Conservation (phyloP, 768 basidiomycete species). For the Mrakia gelida region DNA sequence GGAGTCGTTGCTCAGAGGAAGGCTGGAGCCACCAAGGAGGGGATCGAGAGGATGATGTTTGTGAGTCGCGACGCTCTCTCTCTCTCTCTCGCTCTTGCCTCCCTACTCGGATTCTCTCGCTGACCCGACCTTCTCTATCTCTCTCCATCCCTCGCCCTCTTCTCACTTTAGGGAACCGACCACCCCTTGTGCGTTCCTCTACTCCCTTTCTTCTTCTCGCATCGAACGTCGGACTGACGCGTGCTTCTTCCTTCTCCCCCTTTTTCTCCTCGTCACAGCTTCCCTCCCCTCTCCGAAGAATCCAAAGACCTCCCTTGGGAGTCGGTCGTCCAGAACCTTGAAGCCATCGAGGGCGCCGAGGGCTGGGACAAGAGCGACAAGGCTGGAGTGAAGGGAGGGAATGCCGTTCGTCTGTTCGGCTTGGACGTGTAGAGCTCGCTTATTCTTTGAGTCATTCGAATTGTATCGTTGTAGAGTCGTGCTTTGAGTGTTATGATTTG, state of each 20-base stretch:
- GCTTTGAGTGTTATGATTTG: no score
- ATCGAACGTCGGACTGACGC: no score
- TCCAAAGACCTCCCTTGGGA: constrained; percentile 59
- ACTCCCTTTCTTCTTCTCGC: neutral
- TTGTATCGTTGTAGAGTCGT: no score
- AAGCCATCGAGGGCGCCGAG: constrained; percentile 65
- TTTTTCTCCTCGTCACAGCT: constrained; percentile 54
- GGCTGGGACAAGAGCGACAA: constrained; percentile 61
- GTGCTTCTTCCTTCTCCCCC: no score
- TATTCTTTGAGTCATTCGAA: no score
- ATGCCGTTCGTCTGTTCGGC: constrained; percentile 65
- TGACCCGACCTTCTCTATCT: no score
- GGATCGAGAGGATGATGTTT: constrained; percentile 23
- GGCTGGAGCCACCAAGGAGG: neutral
- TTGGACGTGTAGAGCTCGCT: neutral
- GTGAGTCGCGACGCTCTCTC: no score
- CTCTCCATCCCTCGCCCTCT: no score
- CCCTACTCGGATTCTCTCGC: no score
- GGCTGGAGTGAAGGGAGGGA: constrained; percentile 63
- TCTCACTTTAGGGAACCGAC: neutral
- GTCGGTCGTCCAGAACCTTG: constrained; percentile 78
- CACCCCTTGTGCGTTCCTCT: neutral
- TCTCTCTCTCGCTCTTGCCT: no score
- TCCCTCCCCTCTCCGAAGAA: constrained; percentile 64
- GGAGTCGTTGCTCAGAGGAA: neutral